Evolutionary conservation across 345 rosid species (phyloP), one percentile per base, ranked within the genome.

Genomic region (Garcia nutans): DNA sequence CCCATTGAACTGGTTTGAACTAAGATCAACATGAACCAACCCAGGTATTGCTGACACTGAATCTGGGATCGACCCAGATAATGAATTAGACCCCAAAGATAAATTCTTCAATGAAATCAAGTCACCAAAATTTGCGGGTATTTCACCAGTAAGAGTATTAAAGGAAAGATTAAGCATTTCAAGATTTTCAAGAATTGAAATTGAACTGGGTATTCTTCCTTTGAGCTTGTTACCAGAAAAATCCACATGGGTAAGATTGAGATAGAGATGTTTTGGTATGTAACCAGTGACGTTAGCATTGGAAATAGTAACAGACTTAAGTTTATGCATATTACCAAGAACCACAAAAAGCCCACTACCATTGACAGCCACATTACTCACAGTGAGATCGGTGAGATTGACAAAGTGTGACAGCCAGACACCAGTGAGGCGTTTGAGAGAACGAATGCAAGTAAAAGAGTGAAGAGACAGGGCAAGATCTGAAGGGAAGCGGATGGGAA

Each of bases 1-100:
- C 64, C 98, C 98, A 80, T 96, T 96, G 76, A 96, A 81, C 83
- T 91, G 91, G 67, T 96, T 96, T 2, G 91, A 87, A 71, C 98
- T 88, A 86, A 96, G 92, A 90, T 96, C 99, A 78, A 90, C 80
- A 28, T 89, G 91, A 26, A 85, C 76, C 47, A 96, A 80, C 19
- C 89, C 94, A 10, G 92, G 89, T 42, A 93, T 86, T 47, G 96
- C 85, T 3, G 97, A 85, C 77, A 96, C 77, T 1, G 99, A 88
- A 58, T 83, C 92, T 9, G 99, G 99, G 74, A 96, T 81, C 22
- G 92, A 59, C 55, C 99, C 99, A 9, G 98, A 93, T 11, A 96
- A 70, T 15, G 92, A 88, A 82, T 96, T 96, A 11, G 96, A 90
- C 44, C 87, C 77, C 72, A 96, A 82, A 68, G 96, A 90, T 5